Percentiles rank a stretch among this genome's conserved stretches.
Conservation (phyloP, 192 early-diverging fungal species). For the Dissophora globulifera region DNA sequence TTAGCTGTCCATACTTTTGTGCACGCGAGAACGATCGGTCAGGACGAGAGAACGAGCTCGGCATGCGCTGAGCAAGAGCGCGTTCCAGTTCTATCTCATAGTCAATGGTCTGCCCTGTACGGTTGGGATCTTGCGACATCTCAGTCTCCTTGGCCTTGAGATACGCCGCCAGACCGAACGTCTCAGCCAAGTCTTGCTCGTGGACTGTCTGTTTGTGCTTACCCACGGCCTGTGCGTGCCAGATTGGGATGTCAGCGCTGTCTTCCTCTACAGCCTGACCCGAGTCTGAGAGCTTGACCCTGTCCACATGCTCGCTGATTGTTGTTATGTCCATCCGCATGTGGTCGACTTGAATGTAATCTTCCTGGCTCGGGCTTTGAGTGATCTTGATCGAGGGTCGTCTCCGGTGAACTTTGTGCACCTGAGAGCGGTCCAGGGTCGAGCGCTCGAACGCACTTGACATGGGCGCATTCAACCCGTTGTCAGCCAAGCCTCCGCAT, state of each 20-base stretch:
- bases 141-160: constrained; percentile 49
- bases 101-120: constrained; percentile 40
- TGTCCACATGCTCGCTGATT: constrained; percentile 40
- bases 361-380: not conserved
- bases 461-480: not conserved
- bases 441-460: not conserved
- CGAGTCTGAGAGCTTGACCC: constrained; percentile 24
- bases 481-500: constrained; percentile 1
- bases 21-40: constrained; percentile 15
- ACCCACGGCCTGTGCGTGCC: constrained; percentile 42
- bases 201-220: constrained; percentile 48
- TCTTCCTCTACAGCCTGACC: not conserved
- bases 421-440: constrained; percentile 18
- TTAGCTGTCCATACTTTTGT: constrained; percentile 10
- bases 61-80: constrained; percentile 43
- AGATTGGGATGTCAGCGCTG: constrained; percentile 27
- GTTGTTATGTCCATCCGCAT: constrained; percentile 9
- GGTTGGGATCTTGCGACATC: constrained; percentile 34
- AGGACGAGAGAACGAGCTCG: constrained; percentile 42
- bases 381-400: constrained; percentile 12
- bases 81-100: constrained; percentile 50
- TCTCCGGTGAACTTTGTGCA: constrained; percentile 38
- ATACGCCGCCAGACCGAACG: constrained; percentile 49
- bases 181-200: constrained; percentile 50
- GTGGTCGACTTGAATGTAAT: not conserved